phyloP scores from a whole-genome alignment of 2,329 filamentous ascomycete species.

The Fusarium duplospermum region DNA sequence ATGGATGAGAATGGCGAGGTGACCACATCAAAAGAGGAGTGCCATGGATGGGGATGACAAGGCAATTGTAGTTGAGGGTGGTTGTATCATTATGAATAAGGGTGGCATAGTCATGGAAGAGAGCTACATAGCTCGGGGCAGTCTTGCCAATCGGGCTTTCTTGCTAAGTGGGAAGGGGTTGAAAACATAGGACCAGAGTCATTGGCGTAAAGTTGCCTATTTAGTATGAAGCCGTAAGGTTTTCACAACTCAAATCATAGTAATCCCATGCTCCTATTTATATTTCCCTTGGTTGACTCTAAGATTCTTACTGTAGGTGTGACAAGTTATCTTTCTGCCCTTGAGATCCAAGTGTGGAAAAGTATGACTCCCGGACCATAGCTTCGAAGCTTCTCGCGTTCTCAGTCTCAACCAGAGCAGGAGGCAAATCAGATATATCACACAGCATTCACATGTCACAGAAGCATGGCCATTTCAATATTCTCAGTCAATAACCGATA shows the following conservation, averaged over 20 bases:
- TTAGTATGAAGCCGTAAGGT: not conserved
- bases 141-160: not conserved
- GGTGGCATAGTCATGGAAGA: no score
- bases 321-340: not conserved
- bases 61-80: not conserved
- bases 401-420: not conserved
- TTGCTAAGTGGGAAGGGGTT: not conserved
- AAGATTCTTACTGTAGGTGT: not conserved
- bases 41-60: not conserved
- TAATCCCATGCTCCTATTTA: not conserved
- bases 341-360: not conserved
- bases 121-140: no score
- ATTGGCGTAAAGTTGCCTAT: no score
- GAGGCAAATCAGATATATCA: not conserved
- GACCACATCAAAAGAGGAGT: not conserved
- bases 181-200: not conserved
- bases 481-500: not conserved
- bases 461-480: not conserved
- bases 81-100: no score
- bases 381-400: not conserved
- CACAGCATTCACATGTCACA: not conserved
- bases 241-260: not conserved
- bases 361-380: not conserved
- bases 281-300: not conserved
- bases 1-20: not conserved